Percentiles rank a stretch among this genome's conserved stretches.
Evolutionary conservation across 768 basidiomycete species (phyloP).

Genomic region (Mycena venus): DNA sequence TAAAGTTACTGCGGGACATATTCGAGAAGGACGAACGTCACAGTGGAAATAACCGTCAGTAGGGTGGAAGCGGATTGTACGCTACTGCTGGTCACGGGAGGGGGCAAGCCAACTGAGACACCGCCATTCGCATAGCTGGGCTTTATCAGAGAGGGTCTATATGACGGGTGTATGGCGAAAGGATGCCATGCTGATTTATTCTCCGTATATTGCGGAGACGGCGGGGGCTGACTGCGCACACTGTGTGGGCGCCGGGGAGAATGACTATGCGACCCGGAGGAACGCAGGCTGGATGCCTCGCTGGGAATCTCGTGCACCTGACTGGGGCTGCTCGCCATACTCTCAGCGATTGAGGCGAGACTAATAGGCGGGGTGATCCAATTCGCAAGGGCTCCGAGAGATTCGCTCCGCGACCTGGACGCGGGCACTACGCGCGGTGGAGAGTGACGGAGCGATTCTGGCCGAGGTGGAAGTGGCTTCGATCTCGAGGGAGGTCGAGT

Average conservation of each 20-base stretch:
- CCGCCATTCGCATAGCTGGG: too few species aligned
- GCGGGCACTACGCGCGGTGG: too few species aligned
- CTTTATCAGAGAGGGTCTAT: not conserved
- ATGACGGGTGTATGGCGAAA: not conserved
- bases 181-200: not conserved
- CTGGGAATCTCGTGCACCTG: too few species aligned
- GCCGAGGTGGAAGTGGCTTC: too few species aligned
- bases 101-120: not conserved
- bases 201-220: too few species aligned
- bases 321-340: not conserved
- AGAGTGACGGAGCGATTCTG: not conserved
- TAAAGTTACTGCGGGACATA: conserved; percentile 11
- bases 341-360: not conserved
- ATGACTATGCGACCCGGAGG: not conserved
- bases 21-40: not conserved
- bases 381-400: too few species aligned
- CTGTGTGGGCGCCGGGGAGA: not conserved
- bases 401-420: too few species aligned
- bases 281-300: too few species aligned
- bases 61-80: not conserved
- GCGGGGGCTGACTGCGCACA: too few species aligned
- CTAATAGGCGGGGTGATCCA: too few species aligned
- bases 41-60: not conserved
- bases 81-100: not conserved
- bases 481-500: too few species aligned